Conservation (phyloP, 371 early-diverging fungal genomes). For the Batkoa obscura region DNA sequence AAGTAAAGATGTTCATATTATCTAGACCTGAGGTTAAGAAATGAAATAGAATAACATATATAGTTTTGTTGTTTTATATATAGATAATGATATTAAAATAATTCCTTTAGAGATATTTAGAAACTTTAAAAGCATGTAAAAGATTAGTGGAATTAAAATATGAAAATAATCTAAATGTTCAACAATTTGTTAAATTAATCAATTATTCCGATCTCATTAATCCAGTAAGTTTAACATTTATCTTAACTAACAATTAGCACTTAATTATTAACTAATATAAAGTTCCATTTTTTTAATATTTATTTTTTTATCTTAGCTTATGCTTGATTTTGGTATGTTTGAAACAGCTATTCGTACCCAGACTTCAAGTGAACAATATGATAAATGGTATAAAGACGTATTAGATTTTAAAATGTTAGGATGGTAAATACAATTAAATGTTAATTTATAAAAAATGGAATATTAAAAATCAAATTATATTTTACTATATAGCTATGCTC, state of each 20-base stretch:
- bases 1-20: neutral
- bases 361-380: slow-evolving; percentile 34
- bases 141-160: neutral
- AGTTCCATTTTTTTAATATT: neutral
- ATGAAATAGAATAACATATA: neutral
- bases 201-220: neutral
- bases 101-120: slow-evolving; percentile 2
- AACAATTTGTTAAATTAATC: neutral
- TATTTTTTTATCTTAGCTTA: neutral
- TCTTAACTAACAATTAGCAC: neutral
- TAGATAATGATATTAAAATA: too few relatives aligned
- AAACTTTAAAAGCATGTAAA: neutral
- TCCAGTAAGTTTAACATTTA: neutral
- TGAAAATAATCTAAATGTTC: neutral
- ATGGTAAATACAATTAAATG: slow-evolving; percentile 15
- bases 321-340: slow-evolving; percentile 30
- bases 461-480: neutral
- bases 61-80: too few relatives aligned
- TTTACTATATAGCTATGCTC: slow-evolving; percentile 13
- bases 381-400: slow-evolving; percentile 29
- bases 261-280: neutral
- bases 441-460: too few relatives aligned
- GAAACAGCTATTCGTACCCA: slow-evolving; percentile 33
- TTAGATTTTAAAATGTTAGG: slow-evolving; percentile 35
- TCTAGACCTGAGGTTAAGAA: neutral